Base-by-base conservation (phyloP, 129 eudicot genomes). In the Deinandra increscens region DNA sequence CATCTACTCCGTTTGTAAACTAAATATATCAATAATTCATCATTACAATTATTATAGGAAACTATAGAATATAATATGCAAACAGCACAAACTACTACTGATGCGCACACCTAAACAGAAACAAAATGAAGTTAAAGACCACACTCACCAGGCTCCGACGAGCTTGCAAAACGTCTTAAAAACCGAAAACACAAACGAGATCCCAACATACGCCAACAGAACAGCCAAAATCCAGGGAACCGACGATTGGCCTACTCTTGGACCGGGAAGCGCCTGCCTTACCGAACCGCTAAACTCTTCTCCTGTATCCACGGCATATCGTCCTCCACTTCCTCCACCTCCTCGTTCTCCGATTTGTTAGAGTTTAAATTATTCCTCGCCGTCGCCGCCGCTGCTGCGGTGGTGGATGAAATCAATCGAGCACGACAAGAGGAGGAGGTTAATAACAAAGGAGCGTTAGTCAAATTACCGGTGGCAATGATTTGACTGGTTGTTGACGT, bases 231-330 rank as follows among this genome's bases (percentile, higher is more conserved):
- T 48, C 97, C 97, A 91, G 0, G 97, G 97, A 4, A 91, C 60
- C 7, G 85, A 75, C 78, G 84, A 84, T 42, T 17, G 77, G 14
- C 96, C 96, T 14, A 91, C 93, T 12, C 97, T 75, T 11, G 97
- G 97, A 18, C 97, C 97, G 5, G 97, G 97, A 55, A 91, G 69
- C 4, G 97, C 96, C 76, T 91, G 97, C 1, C 88, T 91, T 26
- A 91, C 87, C 0, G 96, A 85, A 41, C 96, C 97, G 8, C 90
- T 91, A 66, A 87, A 91, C 83, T 91, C 74, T 88, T 91, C 83
- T 88, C 97, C 70, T 88, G 93, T 75, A 91, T 85, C 97, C 97
- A 88, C 1, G 96, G 93, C 80, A 91, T 14, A 9, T 87, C 96
- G 74, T 91, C 96, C 81, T 91, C 97, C 36, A 79, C 84, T 43